Conservation (phyloP, 2,329 filamentous ascomycete genomes). For the Diplodia corticola region DNA sequence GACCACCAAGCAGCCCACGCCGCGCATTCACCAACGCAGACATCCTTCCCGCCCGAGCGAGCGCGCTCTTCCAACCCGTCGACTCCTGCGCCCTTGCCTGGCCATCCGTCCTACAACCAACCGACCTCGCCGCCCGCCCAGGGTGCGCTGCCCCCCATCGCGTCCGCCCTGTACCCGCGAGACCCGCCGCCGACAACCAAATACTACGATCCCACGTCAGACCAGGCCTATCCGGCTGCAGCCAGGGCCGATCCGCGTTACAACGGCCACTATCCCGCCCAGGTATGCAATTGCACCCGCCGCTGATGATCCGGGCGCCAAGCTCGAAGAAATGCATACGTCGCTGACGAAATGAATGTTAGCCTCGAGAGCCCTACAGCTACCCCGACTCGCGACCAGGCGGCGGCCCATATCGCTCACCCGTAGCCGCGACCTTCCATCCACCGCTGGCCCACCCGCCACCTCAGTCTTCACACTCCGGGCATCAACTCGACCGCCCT, state of each 20-base stretch:
- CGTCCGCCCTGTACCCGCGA: slow-evolving; percentile 41
- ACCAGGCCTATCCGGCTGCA: slow-evolving; percentile 42
- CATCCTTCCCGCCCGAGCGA: slow-evolving; percentile 35
- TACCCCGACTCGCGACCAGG: slow-evolving; percentile 36
- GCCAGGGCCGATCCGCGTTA: slow-evolving; percentile 36
- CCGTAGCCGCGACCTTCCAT: slow-evolving; percentile 35
- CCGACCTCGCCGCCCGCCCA: slow-evolving; percentile 41
- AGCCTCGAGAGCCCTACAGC: slow-evolving; percentile 39
- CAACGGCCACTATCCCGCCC: slow-evolving; percentile 36
- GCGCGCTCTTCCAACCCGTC: slow-evolving; percentile 36
- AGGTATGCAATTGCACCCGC: slow-evolving; percentile 29
- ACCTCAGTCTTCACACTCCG: slow-evolving; percentile 38
- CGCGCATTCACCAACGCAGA: slow-evolving; percentile 39
- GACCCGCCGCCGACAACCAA: slow-evolving; percentile 44
- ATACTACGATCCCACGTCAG: slow-evolving; percentile 54
- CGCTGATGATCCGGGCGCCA: slow-evolving; percentile 17
- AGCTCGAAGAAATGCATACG: slow-evolving; percentile 17
- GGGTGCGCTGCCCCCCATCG: slow-evolving; percentile 42
- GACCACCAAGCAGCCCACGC: slow-evolving; percentile 39
- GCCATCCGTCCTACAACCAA: slow-evolving; percentile 33
- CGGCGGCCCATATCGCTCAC: slow-evolving; percentile 40
- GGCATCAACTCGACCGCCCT: slow-evolving; percentile 37
- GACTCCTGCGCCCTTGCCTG: slow-evolving; percentile 37
- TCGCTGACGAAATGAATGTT: slow-evolving; percentile 24
- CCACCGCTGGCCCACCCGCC: slow-evolving; percentile 41